Evolutionary conservation across 768 basidiomycete species (phyloP), one percentile per base, ranked within the genome.

Genomic region (Mycena sanguinolenta): DNA sequence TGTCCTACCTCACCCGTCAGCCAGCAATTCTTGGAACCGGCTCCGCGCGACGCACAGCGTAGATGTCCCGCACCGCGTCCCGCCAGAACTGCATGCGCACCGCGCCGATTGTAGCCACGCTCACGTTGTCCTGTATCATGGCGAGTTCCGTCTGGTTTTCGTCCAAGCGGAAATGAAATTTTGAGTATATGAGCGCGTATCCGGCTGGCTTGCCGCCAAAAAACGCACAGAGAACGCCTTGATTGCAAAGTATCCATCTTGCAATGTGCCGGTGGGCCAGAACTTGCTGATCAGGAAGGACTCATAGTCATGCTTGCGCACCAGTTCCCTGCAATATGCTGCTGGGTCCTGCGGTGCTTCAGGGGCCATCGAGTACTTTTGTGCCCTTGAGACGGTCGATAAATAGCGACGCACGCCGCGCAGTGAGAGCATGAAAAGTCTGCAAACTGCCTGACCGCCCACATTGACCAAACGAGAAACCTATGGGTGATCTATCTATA

Each of bases 31-130:
- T 17, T 4, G 13, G 13, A 36, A 36, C 6, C 36, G 36, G 19
- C 49, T 58, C 36, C 36, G 36, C 55, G 12, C 36, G 34, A 79
- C 86, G 78, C 75, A 92, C 95, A 76, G 91, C 87, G 75, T 82
- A 82, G 25, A 95, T 88, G 55, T 82, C 86, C 75, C 90, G 92
- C 30, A 95, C 76, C 16, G 92, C 90, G 76, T 96, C 94, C 74
- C 89, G 88, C 95, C 95, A 96, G 78, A 95, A 96, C 77, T 95
- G 91, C 84, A 95, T 88, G 72, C 93, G 86, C 87, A 95, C 93
- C 77, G 90, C 89, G n/a, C 94, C 95, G 65, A 96, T 89, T 44
- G 87, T 84, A 39, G 88, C 77, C 67, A 91, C 92, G 21, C 93
- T 93, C 17, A 94, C 92, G 44, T 86, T 83, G 70, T 96, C 95